Evolutionary conservation across 129 eudicot genomes (phyloP), one percentile per base, ranked within the genome.

Genomic region (Flaveria sonorensis): DNA sequence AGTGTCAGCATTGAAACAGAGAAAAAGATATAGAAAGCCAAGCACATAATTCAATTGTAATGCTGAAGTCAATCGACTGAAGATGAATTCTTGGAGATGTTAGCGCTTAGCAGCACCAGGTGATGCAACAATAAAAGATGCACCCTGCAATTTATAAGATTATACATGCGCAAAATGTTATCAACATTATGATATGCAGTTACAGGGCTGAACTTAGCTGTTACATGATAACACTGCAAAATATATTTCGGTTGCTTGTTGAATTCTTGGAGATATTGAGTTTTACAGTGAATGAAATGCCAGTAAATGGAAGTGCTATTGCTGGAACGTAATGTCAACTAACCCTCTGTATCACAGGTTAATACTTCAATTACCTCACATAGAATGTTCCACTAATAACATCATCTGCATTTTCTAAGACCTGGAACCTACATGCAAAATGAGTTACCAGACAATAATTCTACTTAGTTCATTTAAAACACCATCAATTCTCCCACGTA

Each of bases 161-260:
- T 55, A 36, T 75, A 47, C 79, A 75, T 62, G 51, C 16, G 26
- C 56, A 39, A 30, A n/a, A 69, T 68, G 61, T 52, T 30, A 68
- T 13, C 53, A 62, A 13, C 65, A 36, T 50, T 76, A 42, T 6
- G 14, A 52, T n/a, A 40, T 21, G 51, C 39, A 77, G 67, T 51
- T 15, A 50, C 53, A 52, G 52, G 13, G 67, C 10, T 15, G 19
- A 52, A 53, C 42, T 16, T 77, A 51, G 74, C 67, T 67, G 26
- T 21, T 76, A 52, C 48, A 55, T 40, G 46, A 16, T 26, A 19
- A 77, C 19, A 67, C 32, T 12, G 18, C 18, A 36, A 55, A 40
- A n/a, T 23, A 28, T 51, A 4, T 19, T 6, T 20, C 30, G 7
- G 63, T 52, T 66, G 52, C 19, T 40, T 67, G 74, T 16, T 40